phyloP scores from a whole-genome alignment of 352 stramenopile species.

The Aphanomyces stellatus region DNA sequence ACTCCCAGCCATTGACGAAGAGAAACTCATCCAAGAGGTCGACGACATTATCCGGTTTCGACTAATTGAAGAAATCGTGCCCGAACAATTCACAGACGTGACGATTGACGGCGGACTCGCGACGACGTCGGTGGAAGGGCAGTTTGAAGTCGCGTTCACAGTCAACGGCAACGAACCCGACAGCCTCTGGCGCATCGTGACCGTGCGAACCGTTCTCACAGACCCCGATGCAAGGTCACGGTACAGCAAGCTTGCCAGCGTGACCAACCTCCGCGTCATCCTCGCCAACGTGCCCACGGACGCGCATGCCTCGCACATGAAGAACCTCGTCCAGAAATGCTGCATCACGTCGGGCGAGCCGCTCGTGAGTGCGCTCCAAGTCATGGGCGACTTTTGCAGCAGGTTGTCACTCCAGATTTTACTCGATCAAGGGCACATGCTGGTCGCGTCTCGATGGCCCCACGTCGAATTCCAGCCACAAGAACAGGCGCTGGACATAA shows the following conservation, averaged over 20 bases:
- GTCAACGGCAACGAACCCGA: conserved; percentile 70
- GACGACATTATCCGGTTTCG: conserved; percentile 76
- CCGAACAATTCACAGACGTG: conserved; percentile 68
- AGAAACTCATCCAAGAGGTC: conserved; percentile 41
- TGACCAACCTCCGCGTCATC: conserved; percentile 50
- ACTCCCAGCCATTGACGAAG: conserved; percentile 48
- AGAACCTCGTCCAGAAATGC: conserved; percentile 68
- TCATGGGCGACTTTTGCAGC: conserved; percentile 59
- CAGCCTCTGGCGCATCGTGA: conserved; percentile 70
- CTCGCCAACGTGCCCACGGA: conserved; percentile 56
- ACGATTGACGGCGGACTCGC: conserved; percentile 64
- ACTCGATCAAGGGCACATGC: conserved; percentile 56
- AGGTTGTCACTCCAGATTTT: conserved; percentile 68
- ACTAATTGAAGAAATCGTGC: conserved; percentile 72
- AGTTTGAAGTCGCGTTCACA: conserved; percentile 78
- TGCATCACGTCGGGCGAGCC: conserved; percentile 37
- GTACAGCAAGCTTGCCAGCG: conserved; percentile 29
- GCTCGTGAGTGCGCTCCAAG: conserved; percentile 25
- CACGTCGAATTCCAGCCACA: conserved; percentile 72
- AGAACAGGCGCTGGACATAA: conserved; percentile 70
- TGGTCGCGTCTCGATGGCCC: conserved; percentile 63
- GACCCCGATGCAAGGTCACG: conserved; percentile 24
- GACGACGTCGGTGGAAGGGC: conserved; percentile 58
- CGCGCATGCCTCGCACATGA: conserved; percentile 69
- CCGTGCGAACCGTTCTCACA: conserved; percentile 40